Base-by-base conservation (phyloP, 2,329 filamentous ascomycete species). In the Cercospora zeina region DNA sequence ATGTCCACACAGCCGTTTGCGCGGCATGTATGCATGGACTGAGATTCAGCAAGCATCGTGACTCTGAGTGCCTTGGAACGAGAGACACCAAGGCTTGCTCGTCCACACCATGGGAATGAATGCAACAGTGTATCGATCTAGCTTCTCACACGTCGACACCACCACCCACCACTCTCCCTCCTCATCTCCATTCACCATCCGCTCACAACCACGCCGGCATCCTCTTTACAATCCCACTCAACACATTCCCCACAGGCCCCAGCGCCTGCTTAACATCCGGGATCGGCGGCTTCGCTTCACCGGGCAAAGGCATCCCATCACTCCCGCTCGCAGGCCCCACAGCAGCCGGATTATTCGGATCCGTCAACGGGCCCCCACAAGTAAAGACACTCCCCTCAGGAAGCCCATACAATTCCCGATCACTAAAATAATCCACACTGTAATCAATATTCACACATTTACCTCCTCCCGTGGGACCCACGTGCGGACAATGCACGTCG, bases 401-500 rank as follows among this genome's bases (percentile, higher is more conserved):
- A 27, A 58, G 37, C 9, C 59, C 49, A 27, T 70, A 72, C n/a
- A 72, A 47, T 13, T 49, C 34, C 3, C 45, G 53, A 21, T 72
- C 70, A 19, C 69, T 66, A 45, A 71, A 73, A 33, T 72, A 74
- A n/a, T 69, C 66, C 8, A 61, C 50, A 2, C 65, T 64, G 54
- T 72, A 73, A 14, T 69, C 59, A n/a, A 67, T 67, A 19, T 70
- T 58, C 11, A 68, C 59, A 33, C 72, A 73, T 59, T 74, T 74
- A 1, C 65, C 66, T 1, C 67, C 64, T 14, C 72, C 72, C 3
- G 62, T 66, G 1, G 72, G 70, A n/a, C 72, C 71, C 6, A 73
- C 71, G 37, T 73, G 71, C 13, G 71, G 64, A 62, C 72, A 74
- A 57, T 74, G 71, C 3, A 70, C 65, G 16, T 70, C 67, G 10